These are phyloP conservation scores for Penicillium ucsense DNA, from an alignment of 495 filamentous ascomycete species.

Conservation along the genomic window DNA sequence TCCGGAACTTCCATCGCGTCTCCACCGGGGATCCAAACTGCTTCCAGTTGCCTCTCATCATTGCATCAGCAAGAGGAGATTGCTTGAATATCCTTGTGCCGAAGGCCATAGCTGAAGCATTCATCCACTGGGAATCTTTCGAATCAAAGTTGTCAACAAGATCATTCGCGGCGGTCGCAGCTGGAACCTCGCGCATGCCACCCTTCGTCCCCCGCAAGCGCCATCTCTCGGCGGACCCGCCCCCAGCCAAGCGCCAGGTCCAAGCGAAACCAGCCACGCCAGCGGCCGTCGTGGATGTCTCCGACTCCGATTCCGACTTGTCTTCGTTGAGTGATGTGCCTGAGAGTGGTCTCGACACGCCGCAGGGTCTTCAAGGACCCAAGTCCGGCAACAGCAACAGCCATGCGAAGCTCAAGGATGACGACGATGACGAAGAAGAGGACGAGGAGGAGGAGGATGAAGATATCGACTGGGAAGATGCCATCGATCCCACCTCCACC, in stretches of 20 bases:
- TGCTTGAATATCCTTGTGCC: too few species aligned
- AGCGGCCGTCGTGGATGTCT: slow-evolving; percentile 4
- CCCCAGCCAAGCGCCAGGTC: slow-evolving; percentile 53
- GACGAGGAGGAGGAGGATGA: slow-evolving; percentile 57
- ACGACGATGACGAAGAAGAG: slow-evolving; percentile 43
- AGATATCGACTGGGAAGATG: slow-evolving; percentile 83
- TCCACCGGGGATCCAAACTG: too few species aligned
- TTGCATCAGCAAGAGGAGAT: too few species aligned
- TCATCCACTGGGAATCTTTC: too few species aligned
- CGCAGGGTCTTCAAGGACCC: background rate
- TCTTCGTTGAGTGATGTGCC: slow-evolving; percentile 56
- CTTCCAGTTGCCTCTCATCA: too few species aligned
- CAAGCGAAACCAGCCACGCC: slow-evolving; percentile 10
- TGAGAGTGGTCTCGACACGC: slow-evolving; percentile 9
- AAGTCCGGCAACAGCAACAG: slow-evolving; percentile 9
- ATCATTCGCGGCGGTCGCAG: background rate
- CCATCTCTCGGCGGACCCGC: slow-evolving; percentile 48
- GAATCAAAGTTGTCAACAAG: background rate
- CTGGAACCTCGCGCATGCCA: slow-evolving; percentile 31
- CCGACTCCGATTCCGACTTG: slow-evolving; percentile 47
- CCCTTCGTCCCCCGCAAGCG: slow-evolving; percentile 45
- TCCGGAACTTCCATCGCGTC: too few species aligned
- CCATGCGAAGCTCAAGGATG: too few species aligned
- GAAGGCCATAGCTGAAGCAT: too few species aligned
- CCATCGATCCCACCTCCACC: slow-evolving; percentile 38